Conservation (phyloP, 2,329 filamentous ascomycete species). For the Paecilomyces fulvus region DNA sequence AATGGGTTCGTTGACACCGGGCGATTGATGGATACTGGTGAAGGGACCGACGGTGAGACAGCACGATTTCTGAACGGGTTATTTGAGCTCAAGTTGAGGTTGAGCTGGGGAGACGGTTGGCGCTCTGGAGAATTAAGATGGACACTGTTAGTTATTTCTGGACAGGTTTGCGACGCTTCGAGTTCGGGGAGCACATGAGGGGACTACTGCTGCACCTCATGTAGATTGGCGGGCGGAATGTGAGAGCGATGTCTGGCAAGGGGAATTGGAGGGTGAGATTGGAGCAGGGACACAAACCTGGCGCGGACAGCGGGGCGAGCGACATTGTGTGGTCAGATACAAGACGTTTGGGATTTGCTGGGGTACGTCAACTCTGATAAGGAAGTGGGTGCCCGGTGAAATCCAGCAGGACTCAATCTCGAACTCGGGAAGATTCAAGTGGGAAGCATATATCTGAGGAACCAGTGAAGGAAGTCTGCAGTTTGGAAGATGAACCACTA, state of each 20-base stretch:
- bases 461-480: not conserved
- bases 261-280: conserved; percentile 1
- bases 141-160: conserved; percentile 4
- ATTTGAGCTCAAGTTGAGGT: conserved; percentile 36
- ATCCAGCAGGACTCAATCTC: conserved; percentile 1
- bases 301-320: conserved; percentile 15
- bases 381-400: conserved; percentile 1
- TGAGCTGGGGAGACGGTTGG: conserved; percentile 23
- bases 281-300: conserved; percentile 12
- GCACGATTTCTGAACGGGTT: conserved; percentile 44
- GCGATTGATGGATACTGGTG: conserved; percentile 16
- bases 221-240: conserved; percentile 6
- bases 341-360: conserved; percentile 5
- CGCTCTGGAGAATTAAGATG: conserved; percentile 15
- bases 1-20: conserved; percentile 56
- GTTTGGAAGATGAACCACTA: not conserved
- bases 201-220: conserved; percentile 11
- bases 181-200: not conserved
- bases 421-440: conserved; percentile 1
- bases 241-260: not conserved
- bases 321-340: conserved; percentile 11
- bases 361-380: conserved; percentile 3
- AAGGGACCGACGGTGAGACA: conserved; percentile 28
- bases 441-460: not conserved
- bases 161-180: not conserved